Percentiles rank a stretch among this genome's conserved stretches.
Evolutionary conservation across 257 asterid genomes (phyloP).

Genomic region (Solanum dulcamara): DNA sequence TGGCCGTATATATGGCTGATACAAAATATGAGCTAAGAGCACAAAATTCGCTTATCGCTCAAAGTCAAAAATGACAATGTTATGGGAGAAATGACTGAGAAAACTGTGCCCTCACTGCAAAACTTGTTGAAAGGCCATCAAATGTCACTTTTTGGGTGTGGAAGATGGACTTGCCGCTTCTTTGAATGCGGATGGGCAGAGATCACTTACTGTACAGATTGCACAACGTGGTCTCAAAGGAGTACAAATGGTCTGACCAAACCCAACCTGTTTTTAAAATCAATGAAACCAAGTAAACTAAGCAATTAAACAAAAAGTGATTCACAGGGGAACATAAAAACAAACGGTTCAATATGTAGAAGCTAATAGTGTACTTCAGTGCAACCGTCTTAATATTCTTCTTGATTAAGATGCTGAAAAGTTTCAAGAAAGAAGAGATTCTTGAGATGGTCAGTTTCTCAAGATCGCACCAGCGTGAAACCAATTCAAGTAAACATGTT

Average conservation of each 20-base stretch:
- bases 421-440: background rate
- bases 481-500: background rate
- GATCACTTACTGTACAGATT: slow-evolving; percentile 41
- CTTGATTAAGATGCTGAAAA: background rate
- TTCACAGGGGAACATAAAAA: background rate
- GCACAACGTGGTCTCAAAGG: slow-evolving; percentile 86
- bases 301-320: background rate
- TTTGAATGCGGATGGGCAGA: slow-evolving; percentile 83
- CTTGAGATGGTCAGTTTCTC: background rate
- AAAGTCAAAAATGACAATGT: background rate
- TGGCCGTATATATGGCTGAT: background rate
- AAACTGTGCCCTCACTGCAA: background rate
- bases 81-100: background rate
- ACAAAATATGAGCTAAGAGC: background rate
- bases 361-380: background rate
- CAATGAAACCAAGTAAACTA: background rate
- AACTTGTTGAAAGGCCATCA: background rate
- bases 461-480: background rate
- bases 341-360: background rate
- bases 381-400: background rate
- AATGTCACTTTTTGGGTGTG: slow-evolving; percentile 22
- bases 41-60: background rate
- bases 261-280: slow-evolving; percentile 53
- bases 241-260: slow-evolving; percentile 88
- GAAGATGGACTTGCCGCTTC: slow-evolving; percentile 49